phyloP scores from a whole-genome alignment of 345 rosid species.

The Euphorbia tirucalli region DNA sequence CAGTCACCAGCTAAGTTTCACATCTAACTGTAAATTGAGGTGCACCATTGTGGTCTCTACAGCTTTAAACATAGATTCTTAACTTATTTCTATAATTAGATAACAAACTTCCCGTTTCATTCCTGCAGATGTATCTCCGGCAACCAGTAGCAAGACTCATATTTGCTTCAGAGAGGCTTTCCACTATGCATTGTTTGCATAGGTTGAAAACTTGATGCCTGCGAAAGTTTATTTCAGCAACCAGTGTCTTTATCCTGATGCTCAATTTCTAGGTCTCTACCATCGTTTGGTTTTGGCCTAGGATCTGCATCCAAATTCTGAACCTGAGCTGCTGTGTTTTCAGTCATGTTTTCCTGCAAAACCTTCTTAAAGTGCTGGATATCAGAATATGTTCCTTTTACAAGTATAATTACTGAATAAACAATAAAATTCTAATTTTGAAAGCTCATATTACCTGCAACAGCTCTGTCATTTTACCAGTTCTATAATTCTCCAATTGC shows the following conservation, averaged over 20 bases:
- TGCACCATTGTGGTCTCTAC: too few species aligned
- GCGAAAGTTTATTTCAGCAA: conserved; percentile 1
- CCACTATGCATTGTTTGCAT: too few species aligned
- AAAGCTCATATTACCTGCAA: conserved; percentile 55
- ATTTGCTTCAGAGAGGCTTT: too few species aligned
- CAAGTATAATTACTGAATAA: neutral
- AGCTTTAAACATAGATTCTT: too few species aligned
- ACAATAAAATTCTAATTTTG: too few species aligned
- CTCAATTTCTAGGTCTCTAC: conserved; percentile 9
- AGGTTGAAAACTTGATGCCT: conserved; percentile 7
- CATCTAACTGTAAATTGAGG: neutral
- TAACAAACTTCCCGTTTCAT: too few species aligned
- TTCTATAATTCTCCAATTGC: conserved; percentile 53
- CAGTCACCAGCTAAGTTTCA: neutral
- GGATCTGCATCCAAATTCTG: conserved; percentile 19
- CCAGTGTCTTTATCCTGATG: conserved; percentile 14
- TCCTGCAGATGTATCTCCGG: too few species aligned
- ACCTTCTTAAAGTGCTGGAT: conserved; percentile 41
- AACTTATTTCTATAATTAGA: too few species aligned
- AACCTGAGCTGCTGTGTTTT: conserved; percentile 34
- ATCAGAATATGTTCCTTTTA: conserved; percentile 1
- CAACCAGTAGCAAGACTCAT: too few species aligned
- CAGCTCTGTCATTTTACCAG: conserved; percentile 82
- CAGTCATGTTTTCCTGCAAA: conserved; percentile 79
- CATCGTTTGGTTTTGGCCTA: conserved; percentile 1